Percentiles rank a stretch among this genome's conserved stretches.
Conservation (phyloP, 352 stramenopile species). For the Phytophthora sp. region DNA sequence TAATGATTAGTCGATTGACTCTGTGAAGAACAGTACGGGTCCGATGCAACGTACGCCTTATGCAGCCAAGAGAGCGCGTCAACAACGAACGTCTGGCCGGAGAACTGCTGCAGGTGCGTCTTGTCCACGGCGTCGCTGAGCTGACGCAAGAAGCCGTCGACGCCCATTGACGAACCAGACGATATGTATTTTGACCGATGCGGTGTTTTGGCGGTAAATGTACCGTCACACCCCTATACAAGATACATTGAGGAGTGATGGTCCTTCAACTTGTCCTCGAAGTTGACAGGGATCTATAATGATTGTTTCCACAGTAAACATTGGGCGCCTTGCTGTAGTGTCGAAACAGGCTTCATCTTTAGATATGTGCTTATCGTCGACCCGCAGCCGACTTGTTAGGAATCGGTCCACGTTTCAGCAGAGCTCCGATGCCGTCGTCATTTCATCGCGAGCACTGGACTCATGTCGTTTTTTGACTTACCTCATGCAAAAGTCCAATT, state of each 20-base stretch:
- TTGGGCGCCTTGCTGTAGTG: too few relatives aligned
- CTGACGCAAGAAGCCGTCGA: slow-evolving; percentile 70
- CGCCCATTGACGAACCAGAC: slow-evolving; percentile 43
- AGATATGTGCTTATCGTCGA: too few relatives aligned
- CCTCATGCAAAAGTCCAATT: too few relatives aligned
- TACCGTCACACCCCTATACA: slow-evolving; percentile 15
- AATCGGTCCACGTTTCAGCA: too few relatives aligned
- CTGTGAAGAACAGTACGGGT: not conserved
- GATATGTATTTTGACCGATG: not conserved
- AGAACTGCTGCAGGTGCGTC: slow-evolving; percentile 60
- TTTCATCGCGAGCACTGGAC: too few relatives aligned
- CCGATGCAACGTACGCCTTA: slow-evolving; percentile 63
- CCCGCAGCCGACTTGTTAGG: too few relatives aligned
- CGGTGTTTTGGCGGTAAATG: slow-evolving; percentile 27
- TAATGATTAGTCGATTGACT: slow-evolving; percentile 7
- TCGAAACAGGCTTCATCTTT: too few relatives aligned
- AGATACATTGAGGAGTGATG: slow-evolving; percentile 1
- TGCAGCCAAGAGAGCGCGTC: slow-evolving; percentile 84
- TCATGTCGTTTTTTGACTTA: too few relatives aligned
- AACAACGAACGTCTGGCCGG: slow-evolving; percentile 62
- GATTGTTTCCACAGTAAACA: too few relatives aligned
- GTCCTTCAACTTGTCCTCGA: not conserved
- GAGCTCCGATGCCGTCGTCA: too few relatives aligned
- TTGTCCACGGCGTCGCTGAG: slow-evolving; percentile 62
- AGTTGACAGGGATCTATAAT: too few relatives aligned